These are phyloP conservation scores for Aspergillus indologenus DNA, from an alignment of 495 filamentous ascomycete genomes.

Conservation along the genomic window DNA sequence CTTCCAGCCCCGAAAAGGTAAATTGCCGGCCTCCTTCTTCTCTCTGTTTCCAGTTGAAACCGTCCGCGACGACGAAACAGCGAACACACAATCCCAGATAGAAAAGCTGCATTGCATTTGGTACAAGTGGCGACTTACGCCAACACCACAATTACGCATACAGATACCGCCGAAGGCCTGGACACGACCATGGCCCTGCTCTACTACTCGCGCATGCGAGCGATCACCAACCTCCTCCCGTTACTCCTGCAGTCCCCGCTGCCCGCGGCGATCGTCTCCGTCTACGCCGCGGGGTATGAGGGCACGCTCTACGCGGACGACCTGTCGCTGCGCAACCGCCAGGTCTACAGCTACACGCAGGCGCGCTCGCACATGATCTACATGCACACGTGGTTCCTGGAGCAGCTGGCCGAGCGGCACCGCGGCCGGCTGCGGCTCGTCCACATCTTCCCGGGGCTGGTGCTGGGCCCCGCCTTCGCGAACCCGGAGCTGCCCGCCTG, in stretches of 20 bases:
- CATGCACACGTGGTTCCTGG: constrained; percentile 11
- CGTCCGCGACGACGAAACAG: too few species aligned
- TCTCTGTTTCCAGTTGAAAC: too few species aligned
- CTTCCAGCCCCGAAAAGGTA: constrained; percentile 6
- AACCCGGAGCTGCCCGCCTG: constrained; percentile 5
- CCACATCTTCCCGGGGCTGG: constrained; percentile 11
- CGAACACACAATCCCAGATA: too few species aligned
- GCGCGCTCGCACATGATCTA: constrained; percentile 11
- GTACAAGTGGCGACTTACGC: too few species aligned
- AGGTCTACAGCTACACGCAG: constrained; percentile 5
- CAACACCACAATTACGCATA: neutral
- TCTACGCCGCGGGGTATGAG: constrained; percentile 8
- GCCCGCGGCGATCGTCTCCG: constrained; percentile 4
- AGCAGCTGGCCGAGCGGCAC: constrained; percentile 3
- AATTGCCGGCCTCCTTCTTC: neutral
- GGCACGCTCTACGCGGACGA: constrained; percentile 6
- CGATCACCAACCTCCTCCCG: constrained; percentile 5
- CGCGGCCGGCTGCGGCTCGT: neutral
- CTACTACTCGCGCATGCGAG: constrained; percentile 12
- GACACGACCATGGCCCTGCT: constrained; percentile 6
- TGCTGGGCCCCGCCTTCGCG: constrained; percentile 7
- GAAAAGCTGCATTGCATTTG: too few species aligned
- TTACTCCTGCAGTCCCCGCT: constrained; percentile 6
- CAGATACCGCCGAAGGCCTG: constrained; percentile 9
- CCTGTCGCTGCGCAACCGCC: constrained; percentile 5